A percentile compares a stretch with the other conserved stretches of the same genome.
These are phyloP conservation scores for Polyporus tsugae DNA, from an alignment of 1,284 basidiomycete species.

Conservation along the genomic window DNA sequence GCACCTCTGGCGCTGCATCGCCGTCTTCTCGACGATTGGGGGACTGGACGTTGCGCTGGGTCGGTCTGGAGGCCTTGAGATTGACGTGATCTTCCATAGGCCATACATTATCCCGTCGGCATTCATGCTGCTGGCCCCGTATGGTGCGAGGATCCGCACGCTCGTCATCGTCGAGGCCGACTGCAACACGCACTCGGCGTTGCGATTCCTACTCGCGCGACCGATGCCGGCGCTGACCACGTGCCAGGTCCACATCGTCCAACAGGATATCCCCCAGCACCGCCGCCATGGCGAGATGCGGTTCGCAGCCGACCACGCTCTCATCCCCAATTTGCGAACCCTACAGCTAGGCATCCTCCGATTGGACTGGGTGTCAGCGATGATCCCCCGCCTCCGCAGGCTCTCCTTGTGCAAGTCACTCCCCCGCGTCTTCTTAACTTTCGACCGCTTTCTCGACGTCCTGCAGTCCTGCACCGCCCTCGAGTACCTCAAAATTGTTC, in stretches of 20 bases:
- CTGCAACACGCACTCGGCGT: background rate
- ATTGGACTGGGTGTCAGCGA: background rate
- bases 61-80: background rate
- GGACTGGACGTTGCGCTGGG: background rate
- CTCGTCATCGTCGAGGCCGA: background rate
- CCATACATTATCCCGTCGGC: background rate
- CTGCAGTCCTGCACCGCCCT: background rate
- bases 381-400: background rate
- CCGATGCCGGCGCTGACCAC: background rate
- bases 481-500: background rate
- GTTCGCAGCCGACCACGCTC: background rate
- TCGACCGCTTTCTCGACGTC: background rate
- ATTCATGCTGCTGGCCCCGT: background rate
- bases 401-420: background rate
- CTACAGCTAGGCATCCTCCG: background rate
- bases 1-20: background rate
- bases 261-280: background rate
- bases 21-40: background rate
- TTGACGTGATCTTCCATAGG: background rate
- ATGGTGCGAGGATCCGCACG: background rate
- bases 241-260: background rate
- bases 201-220: background rate
- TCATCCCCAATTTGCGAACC: background rate
- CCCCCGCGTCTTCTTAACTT: background rate
- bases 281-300: background rate